phyloP scores from a whole-genome alignment of 2,329 filamentous ascomycete genomes.

The Coccinonectria pachysandricola region DNA sequence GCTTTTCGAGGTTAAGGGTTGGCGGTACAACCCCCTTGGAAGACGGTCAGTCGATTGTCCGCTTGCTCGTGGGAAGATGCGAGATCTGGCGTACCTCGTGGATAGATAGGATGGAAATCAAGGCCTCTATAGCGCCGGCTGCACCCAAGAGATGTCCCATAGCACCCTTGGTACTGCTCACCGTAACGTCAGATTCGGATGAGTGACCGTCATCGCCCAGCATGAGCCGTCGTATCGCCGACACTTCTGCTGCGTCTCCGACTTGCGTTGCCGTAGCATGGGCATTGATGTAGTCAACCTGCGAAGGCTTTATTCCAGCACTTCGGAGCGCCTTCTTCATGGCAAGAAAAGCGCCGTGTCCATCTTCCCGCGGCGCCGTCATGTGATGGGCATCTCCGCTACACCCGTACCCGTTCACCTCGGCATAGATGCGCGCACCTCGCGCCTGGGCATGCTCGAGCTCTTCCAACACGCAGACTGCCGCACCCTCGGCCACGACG shows the following conservation, averaged over 20 bases:
- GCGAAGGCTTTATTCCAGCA: conserved; percentile 55
- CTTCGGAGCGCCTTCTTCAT: conserved; percentile 77
- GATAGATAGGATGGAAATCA: conserved; percentile 75
- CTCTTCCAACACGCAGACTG: conserved; percentile 80
- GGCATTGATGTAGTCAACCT: conserved; percentile 88
- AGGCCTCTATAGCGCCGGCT: conserved; percentile 79
- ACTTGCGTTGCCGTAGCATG: conserved; percentile 84
- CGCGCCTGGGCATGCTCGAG: conserved; percentile 74
- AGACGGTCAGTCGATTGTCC: conserved; percentile 5
- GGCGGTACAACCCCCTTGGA: conserved; percentile 67
- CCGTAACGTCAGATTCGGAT: conserved; percentile 55
- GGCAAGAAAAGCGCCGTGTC: conserved; percentile 67
- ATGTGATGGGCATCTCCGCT: conserved; percentile 90
- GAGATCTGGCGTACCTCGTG: conserved; percentile 60
- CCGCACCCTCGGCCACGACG: conserved; percentile 86
- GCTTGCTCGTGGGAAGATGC: not conserved
- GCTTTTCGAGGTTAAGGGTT: conserved; percentile 68
- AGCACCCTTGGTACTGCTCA: conserved; percentile 91
- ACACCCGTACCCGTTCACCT: conserved; percentile 79
- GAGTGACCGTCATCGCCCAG: conserved; percentile 58
- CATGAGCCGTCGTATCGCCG: conserved; percentile 69
- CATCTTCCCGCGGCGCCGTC: conserved; percentile 78
- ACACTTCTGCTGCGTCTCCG: conserved; percentile 81
- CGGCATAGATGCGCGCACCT: conserved; percentile 76
- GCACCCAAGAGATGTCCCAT: conserved; percentile 86